Evolutionary conservation across 2,329 filamentous ascomycete genomes (phyloP).

Genomic region (Xylaria sp.): DNA sequence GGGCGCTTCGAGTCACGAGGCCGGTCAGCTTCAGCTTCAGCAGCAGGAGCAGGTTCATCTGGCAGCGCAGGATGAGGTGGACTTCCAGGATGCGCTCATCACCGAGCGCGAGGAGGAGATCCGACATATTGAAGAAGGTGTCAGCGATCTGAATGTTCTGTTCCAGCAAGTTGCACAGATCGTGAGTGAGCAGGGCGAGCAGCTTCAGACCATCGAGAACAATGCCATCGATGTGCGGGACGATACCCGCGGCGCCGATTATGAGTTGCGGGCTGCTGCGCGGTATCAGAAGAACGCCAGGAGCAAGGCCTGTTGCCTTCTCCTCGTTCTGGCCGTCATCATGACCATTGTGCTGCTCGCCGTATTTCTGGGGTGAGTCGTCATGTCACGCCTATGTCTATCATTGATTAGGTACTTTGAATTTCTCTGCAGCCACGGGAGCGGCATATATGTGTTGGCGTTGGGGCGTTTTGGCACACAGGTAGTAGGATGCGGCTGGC

Average conservation of each 20-base stretch:
- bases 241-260: constrained; percentile 78
- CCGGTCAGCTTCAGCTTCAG: constrained; percentile 45
- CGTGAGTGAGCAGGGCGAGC: constrained; percentile 86
- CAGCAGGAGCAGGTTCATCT: constrained; percentile 66
- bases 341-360: constrained; percentile 85
- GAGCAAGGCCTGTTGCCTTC: constrained; percentile 87
- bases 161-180: constrained; percentile 98
- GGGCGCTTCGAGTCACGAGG: constrained; percentile 24
- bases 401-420: constrained; percentile 8
- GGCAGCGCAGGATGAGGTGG: constrained; percentile 88
- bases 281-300: constrained; percentile 93
- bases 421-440: constrained; percentile 10
- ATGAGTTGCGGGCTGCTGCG: constrained; percentile 78
- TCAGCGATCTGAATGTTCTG: constrained; percentile 90
- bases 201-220: constrained; percentile 78
- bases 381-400: neutral
- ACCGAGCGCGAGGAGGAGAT: constrained; percentile 96
- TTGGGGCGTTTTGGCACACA: constrained; percentile 12
- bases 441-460: constrained; percentile 11
- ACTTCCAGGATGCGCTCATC: constrained; percentile 94
- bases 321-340: constrained; percentile 84
- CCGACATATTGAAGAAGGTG: constrained; percentile 92
- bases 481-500: neutral
- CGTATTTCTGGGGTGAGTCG: constrained; percentile 63
- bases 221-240: constrained; percentile 80